These are phyloP conservation scores for Pistacia atlantica DNA, from an alignment of 345 rosid genomes.

Conservation along the genomic window DNA sequence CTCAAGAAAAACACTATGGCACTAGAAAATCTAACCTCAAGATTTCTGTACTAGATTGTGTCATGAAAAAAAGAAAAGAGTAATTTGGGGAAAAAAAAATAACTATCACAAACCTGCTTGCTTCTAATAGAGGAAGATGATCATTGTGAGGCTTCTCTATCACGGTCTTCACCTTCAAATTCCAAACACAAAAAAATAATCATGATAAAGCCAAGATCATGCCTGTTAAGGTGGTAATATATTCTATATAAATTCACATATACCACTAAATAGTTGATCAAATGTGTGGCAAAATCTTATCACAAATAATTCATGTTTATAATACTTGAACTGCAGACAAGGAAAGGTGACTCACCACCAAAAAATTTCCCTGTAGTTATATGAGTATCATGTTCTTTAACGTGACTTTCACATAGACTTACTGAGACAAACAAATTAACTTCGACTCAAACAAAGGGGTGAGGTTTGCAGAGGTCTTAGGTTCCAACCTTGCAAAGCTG, in stretches of 20 bases:
- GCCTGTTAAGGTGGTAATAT: neutral
- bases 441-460: neutral
- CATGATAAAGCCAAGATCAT: neutral
- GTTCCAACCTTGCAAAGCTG: neutral
- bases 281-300: neutral
- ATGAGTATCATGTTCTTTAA: neutral
- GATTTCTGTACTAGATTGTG: too few species aligned
- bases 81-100: neutral
- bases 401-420: too few species aligned
- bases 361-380: neutral
- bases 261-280: neutral
- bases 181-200: slow-evolving; percentile 13
- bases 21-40: too few species aligned
- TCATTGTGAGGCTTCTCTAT: slow-evolving; percentile 85
- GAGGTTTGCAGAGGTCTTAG: neutral
- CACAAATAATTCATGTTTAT: neutral
- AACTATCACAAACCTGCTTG: slow-evolving; percentile 61
- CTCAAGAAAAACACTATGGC: neutral
- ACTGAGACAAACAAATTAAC: neutral
- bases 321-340: neutral
- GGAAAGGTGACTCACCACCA: neutral
- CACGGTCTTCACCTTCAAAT: slow-evolving; percentile 70
- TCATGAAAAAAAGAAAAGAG: neutral
- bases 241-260: neutral
- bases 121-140: slow-evolving; percentile 76